A percentile compares a stretch with the other conserved stretches of the same genome.
Evolutionary conservation across 139 green algal genomes (phyloP).

Genomic region (Haematococcus lacustris): DNA sequence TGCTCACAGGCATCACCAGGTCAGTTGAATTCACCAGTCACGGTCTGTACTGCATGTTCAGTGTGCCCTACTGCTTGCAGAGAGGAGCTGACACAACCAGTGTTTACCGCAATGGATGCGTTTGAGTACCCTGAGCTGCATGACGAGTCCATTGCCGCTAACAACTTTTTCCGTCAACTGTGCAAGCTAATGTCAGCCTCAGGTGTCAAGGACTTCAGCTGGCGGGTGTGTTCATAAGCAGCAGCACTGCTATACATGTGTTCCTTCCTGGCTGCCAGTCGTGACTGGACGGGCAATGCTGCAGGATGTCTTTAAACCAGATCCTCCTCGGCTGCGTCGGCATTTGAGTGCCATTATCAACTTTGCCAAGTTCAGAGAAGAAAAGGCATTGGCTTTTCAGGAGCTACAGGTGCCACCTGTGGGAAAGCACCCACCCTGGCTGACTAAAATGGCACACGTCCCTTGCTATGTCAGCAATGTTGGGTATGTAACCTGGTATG

Average conservation of each 20-base stretch:
- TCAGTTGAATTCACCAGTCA: conserved; percentile 13
- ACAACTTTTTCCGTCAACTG: conserved; percentile 67
- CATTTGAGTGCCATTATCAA: conserved; percentile 90
- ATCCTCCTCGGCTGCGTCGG: conserved; percentile 54
- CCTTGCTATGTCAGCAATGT: too few species aligned
- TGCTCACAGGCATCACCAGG: conserved; percentile 66
- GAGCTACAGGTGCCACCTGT: conserved; percentile 39
- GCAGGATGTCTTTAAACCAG: conserved; percentile 88
- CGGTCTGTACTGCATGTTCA: not conserved
- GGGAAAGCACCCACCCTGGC: too few species aligned
- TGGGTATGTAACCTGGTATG: too few species aligned
- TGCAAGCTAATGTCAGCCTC: conserved; percentile 59
- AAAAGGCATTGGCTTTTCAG: conserved; percentile 63
- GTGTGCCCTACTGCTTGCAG: conserved; percentile 21
- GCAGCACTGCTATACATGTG: not conserved
- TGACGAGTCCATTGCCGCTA: conserved; percentile 76
- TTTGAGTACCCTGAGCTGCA: conserved; percentile 93
- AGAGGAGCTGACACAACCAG: conserved; percentile 82
- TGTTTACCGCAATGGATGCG: conserved; percentile 72
- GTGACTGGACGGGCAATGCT: too few species aligned
- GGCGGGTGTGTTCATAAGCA: conserved; percentile 12
- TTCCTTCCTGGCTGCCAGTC: not conserved
- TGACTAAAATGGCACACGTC: too few species aligned
- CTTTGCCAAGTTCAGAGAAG: conserved; percentile 91
- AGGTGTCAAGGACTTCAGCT: conserved; percentile 79